Evolutionary conservation across 441 rosid species (phyloP).

Genomic region (Brassica hybrid): DNA sequence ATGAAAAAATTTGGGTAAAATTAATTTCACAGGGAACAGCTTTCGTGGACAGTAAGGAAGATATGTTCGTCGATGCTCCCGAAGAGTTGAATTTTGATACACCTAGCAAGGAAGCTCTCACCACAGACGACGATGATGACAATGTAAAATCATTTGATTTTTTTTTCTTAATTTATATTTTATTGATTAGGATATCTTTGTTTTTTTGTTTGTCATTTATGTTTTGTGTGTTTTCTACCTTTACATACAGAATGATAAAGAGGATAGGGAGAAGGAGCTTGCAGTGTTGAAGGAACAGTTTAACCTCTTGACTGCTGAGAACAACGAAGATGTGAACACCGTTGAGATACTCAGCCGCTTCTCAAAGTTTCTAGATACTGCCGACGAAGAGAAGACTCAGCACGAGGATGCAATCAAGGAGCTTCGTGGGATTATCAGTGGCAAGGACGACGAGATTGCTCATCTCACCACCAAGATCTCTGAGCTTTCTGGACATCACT

Average conservation of each 20-base stretch:
- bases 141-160: slow-evolving; percentile 50
- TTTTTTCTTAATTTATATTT: background rate
- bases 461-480: slow-evolving; percentile 60
- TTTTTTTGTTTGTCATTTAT: slow-evolving; percentile 7
- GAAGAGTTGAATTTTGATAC: slow-evolving; percentile 68
- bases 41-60: slow-evolving; percentile 68
- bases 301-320: slow-evolving; percentile 45
- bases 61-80: slow-evolving; percentile 88
- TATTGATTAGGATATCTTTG: background rate
- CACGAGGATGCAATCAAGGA: slow-evolving; percentile 52
- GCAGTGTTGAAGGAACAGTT: slow-evolving; percentile 53
- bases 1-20: background rate
- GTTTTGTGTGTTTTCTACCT: background rate
- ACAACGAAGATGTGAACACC: slow-evolving; percentile 42
- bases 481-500: slow-evolving; percentile 34
- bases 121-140: slow-evolving; percentile 43
- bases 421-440: slow-evolving; percentile 48
- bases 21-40: slow-evolving; percentile 32
- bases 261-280: slow-evolving; percentile 53
- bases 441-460: slow-evolving; percentile 65
- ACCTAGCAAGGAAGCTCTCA: slow-evolving; percentile 45
- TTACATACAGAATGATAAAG: slow-evolving; percentile 66
- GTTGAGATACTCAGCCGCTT: slow-evolving; percentile 53
- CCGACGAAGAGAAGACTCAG: slow-evolving; percentile 49
- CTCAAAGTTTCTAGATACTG: slow-evolving; percentile 51